Evolutionary conservation across 106 monocot genomes (phyloP).

Genomic region (Posidonia australis): DNA sequence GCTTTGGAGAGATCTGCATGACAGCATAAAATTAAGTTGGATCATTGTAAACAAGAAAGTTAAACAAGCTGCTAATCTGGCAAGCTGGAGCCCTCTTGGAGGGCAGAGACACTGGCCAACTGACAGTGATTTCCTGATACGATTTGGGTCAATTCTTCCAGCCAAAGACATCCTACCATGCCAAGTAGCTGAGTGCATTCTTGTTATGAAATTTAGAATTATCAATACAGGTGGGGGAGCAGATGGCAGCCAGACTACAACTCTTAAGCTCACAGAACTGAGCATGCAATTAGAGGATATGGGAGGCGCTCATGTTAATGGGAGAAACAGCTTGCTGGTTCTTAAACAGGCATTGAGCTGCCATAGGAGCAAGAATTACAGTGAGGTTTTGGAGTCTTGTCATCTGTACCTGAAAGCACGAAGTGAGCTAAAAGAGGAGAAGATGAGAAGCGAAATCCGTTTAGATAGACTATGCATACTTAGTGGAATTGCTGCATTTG

Average conservation of each 20-base stretch:
- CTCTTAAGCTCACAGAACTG: conserved; percentile 29
- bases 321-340: conserved; percentile 37
- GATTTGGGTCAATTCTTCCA: conserved; percentile 42
- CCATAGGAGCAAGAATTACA: conserved; percentile 35
- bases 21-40: conserved; percentile 34
- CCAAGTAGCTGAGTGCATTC: conserved; percentile 42
- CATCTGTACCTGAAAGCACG: conserved; percentile 38
- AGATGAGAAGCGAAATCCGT: conserved; percentile 33
- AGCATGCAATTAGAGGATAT: conserved; percentile 50
- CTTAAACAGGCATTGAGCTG: conserved; percentile 34
- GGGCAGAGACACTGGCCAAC: conserved; percentile 50
- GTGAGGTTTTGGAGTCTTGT: conserved; percentile 30
- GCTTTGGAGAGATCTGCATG: conserved; percentile 35
- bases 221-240: conserved; percentile 9
- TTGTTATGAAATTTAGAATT: conserved; percentile 35
- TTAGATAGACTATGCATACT: conserved; percentile 38
- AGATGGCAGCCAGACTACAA: conserved; percentile 1
- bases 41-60: conserved; percentile 37
- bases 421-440: conserved; percentile 37
- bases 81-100: conserved; percentile 38
- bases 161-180: conserved; percentile 32
- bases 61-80: conserved; percentile 41
- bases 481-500: conserved; percentile 21
- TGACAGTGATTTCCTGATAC: conserved; percentile 29
- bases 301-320: conserved; percentile 40